phyloP scores from a whole-genome alignment of 805 yeast genomes.

The Kazachstania viticola region DNA sequence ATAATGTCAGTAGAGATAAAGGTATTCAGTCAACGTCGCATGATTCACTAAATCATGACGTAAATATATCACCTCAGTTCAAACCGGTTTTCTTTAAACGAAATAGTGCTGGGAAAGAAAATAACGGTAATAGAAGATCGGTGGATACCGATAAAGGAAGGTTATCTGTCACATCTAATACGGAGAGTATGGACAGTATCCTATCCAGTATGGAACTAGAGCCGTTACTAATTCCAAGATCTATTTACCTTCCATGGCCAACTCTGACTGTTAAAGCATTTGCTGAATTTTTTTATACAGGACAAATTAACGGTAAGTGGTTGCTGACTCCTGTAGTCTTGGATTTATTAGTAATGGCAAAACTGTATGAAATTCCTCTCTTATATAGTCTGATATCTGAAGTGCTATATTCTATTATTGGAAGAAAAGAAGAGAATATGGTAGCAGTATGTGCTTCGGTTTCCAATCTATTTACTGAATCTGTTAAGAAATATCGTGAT shows the following conservation, averaged over 20 bases:
- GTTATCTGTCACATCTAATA: conserved; percentile 5
- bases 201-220: conserved; percentile 31
- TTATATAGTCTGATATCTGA: conserved; percentile 60
- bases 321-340: conserved; percentile 52
- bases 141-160: conserved; percentile 2
- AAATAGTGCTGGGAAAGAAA: conserved; percentile 1
- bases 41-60: too few relatives aligned
- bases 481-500: too few relatives aligned
- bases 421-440: conserved; percentile 47
- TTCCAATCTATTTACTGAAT: too few relatives aligned
- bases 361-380: conserved; percentile 56
- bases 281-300: conserved; percentile 65
- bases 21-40: too few relatives aligned
- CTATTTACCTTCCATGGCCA: conserved; percentile 56
- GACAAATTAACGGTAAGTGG: conserved; percentile 70
- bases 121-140: neutral
- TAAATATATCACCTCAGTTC: too few relatives aligned
- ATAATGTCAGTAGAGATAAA: neutral
- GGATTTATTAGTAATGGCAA: conserved; percentile 51
- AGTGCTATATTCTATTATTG: conserved; percentile 55
- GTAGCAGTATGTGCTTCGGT: conserved; percentile 20
- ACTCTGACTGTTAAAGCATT: conserved; percentile 52
- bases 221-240: conserved; percentile 55
- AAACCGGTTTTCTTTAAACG: neutral
- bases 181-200: conserved; percentile 7